phyloP scores from a whole-genome alignment of 2,329 filamentous ascomycete genomes.

The Sporothrix schenckii region DNA sequence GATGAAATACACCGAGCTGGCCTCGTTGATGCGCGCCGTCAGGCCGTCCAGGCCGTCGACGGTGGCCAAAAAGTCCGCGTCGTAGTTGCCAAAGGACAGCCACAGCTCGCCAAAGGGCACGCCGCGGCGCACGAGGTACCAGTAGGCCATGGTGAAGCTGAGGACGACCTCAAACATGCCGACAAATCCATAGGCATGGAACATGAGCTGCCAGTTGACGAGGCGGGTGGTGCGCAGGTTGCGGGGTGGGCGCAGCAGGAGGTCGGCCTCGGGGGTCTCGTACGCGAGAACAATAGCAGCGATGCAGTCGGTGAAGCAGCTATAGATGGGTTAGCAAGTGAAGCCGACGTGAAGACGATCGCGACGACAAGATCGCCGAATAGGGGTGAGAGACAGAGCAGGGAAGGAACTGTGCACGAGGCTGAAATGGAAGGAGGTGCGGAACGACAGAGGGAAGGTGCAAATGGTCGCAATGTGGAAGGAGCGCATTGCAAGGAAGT shows the following conservation, averaged over 20 bases:
- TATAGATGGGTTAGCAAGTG: background rate
- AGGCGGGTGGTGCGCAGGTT: conserved; percentile 55
- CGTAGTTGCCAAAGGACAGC: conserved; percentile 51
- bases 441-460: background rate
- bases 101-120: conserved; percentile 54
- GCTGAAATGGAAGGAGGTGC: no score
- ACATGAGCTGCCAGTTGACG: conserved; percentile 56
- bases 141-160: conserved; percentile 58
- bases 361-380: background rate
- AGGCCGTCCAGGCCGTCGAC: conserved; percentile 46
- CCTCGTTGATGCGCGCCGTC: conserved; percentile 52
- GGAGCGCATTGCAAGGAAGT: background rate
- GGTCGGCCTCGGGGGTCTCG: conserved; percentile 59
- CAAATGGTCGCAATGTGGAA: background rate
- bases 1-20: conserved; percentile 59
- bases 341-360: no score
- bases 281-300: conserved; percentile 56
- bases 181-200: conserved; percentile 56
- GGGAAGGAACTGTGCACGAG: background rate
- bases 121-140: conserved; percentile 53
- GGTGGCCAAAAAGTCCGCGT: conserved; percentile 50
- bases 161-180: conserved; percentile 55
- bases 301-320: conserved; percentile 59
- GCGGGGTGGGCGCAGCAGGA: conserved; percentile 55
- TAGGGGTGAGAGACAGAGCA: background rate